These are phyloP conservation scores for Fusarium abutilonis DNA, from an alignment of 2,329 filamentous ascomycete genomes.

Conservation along the genomic window DNA sequence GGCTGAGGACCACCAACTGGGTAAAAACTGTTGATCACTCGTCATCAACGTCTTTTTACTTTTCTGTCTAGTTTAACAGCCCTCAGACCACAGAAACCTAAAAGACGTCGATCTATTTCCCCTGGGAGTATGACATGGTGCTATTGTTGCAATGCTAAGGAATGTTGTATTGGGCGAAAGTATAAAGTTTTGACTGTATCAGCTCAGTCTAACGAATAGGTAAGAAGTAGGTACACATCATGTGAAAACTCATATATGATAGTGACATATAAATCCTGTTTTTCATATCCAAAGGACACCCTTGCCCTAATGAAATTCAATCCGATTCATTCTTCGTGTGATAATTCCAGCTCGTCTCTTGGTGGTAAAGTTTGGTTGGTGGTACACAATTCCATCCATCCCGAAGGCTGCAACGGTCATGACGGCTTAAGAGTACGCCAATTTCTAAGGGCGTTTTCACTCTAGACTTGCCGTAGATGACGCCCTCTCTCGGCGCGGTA, in stretches of 20 bases:
- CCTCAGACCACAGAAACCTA: background rate
- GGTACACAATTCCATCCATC: slow-evolving; percentile 2
- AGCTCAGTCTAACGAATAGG: slow-evolving; percentile 21
- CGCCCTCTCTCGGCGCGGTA: slow-evolving; percentile 32
- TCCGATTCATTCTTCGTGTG: slow-evolving; percentile 18
- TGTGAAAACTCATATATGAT: slow-evolving; percentile 4
- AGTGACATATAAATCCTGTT: slow-evolving; percentile 16
- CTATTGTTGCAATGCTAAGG: slow-evolving; percentile 20
- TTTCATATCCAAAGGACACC: background rate
- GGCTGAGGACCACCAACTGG: background rate
- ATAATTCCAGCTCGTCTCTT: slow-evolving; percentile 9
- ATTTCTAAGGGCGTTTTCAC: slow-evolving; percentile 6
- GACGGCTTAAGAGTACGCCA: slow-evolving; percentile 8
- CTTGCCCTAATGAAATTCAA: slow-evolving; percentile 7
- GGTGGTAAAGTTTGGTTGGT: slow-evolving; percentile 9
- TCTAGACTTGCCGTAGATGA: slow-evolving; percentile 14
- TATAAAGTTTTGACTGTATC: slow-evolving; percentile 30
- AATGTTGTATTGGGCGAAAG: slow-evolving; percentile 27
- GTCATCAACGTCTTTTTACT: slow-evolving; percentile 10
- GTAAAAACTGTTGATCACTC: slow-evolving; percentile 1
- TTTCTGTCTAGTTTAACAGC: slow-evolving; percentile 2
- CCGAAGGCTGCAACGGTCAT: slow-evolving; percentile 4
- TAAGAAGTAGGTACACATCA: slow-evolving; percentile 1
- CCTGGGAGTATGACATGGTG: background rate
- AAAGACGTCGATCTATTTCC: slow-evolving; percentile 16